Conservation (phyloP, 192 early-diverging fungal genomes). For the Allomyces javanicus region DNA sequence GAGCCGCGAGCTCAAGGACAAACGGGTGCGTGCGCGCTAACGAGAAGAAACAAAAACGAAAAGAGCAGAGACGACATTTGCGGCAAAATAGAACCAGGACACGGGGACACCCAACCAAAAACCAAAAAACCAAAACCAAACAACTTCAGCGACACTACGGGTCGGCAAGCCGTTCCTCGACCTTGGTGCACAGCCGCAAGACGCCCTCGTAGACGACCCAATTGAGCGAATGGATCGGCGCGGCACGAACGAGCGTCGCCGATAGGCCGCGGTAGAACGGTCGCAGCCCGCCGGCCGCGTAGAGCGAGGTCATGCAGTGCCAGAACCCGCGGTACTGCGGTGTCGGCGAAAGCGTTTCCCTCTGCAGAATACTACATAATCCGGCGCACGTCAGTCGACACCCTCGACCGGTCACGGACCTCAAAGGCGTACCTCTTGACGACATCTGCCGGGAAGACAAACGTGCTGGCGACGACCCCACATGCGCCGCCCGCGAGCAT, state of each 20-base stretch:
- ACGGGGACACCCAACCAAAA: too few species aligned
- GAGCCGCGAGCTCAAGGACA: too few species aligned
- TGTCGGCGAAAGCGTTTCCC: conserved; percentile 35
- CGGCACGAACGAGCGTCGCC: conserved; percentile 52
- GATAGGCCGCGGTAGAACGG: conserved; percentile 54
- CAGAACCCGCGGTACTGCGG: conserved; percentile 17
- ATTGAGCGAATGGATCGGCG: conserved; percentile 65
- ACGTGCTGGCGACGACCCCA: conserved; percentile 54
- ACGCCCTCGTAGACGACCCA: conserved; percentile 58
- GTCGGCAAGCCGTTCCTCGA: too few species aligned
- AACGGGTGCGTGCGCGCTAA: too few species aligned
- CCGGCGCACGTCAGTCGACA: too few species aligned
- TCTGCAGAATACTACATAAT: conserved; percentile 29
- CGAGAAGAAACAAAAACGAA: too few species aligned
- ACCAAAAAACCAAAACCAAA: too few species aligned
- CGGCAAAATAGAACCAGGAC: too few species aligned
- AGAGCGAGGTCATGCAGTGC: conserved; percentile 29
- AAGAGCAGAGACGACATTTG: neutral
- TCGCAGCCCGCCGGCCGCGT: conserved; percentile 24
- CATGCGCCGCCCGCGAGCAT: conserved; percentile 57
- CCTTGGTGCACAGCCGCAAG: conserved; percentile 1
- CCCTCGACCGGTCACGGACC: too few species aligned
- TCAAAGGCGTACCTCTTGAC: conserved; percentile 29
- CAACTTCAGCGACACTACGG: too few species aligned
- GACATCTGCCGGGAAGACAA: conserved; percentile 59